These are phyloP conservation scores for Sequoiadendron giganteum DNA, from an alignment of 75 land plant species.

Conservation along the genomic window DNA sequence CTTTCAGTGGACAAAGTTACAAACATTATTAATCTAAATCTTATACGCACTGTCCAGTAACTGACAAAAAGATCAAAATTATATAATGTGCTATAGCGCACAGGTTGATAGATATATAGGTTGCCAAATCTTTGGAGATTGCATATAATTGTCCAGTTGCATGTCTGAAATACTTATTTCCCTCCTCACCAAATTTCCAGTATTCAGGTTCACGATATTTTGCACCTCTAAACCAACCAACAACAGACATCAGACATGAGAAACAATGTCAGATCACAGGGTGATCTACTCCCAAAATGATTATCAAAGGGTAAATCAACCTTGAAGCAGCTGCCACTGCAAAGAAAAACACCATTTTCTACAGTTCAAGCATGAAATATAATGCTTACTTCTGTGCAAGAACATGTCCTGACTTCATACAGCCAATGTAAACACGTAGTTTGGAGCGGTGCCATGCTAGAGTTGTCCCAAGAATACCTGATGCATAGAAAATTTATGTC, in stretches of 20 bases:
- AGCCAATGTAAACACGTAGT: constrained; percentile 79
- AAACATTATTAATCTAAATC: background rate
- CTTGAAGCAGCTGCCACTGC: background rate
- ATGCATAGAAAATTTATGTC: background rate
- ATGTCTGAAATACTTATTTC: constrained; percentile 80
- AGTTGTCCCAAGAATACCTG: constrained; percentile 66
- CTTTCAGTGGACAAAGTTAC: background rate
- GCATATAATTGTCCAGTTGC: constrained; percentile 85
- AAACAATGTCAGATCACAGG: background rate
- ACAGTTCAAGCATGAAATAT: constrained; percentile 4
- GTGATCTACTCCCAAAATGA: constrained; percentile 8
- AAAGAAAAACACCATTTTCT: constrained; percentile 1
- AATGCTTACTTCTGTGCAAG: constrained; percentile 66
- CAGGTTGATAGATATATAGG: constrained; percentile 70
- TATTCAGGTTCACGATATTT: constrained; percentile 85
- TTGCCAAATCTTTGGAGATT: constrained; percentile 76
- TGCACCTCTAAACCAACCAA: constrained; percentile 52
- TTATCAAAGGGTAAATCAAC: background rate
- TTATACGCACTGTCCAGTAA: background rate
- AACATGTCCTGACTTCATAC: constrained; percentile 92
- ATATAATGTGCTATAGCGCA: constrained; percentile 9
- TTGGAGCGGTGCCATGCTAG: constrained; percentile 61
- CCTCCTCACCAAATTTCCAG: constrained; percentile 88
- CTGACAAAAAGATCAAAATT: background rate
- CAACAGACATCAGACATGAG: background rate